phyloP scores from a whole-genome alignment of 176 grass and related monocot species.

The Musa itinerans region DNA sequence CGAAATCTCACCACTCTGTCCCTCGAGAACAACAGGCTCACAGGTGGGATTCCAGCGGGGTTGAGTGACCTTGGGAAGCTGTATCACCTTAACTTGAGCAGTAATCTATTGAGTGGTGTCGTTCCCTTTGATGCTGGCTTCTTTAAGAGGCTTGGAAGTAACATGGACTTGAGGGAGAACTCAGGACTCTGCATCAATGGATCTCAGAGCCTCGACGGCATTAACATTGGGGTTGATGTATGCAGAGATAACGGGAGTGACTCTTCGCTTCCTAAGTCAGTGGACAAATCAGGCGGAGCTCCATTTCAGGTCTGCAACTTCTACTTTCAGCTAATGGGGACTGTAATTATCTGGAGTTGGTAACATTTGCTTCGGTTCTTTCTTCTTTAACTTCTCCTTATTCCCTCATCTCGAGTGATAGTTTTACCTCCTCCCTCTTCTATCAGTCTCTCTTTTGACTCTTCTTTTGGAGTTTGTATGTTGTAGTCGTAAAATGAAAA shows the following conservation, averaged over 20 bases:
- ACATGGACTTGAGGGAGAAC: slow-evolving; percentile 86
- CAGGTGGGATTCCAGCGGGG: slow-evolving; percentile 58
- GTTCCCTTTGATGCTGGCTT: slow-evolving; percentile 76
- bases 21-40: slow-evolving; percentile 72
- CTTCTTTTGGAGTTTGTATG: no score
- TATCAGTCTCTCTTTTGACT: no score
- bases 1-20: slow-evolving; percentile 66
- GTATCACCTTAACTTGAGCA: slow-evolving; percentile 96
- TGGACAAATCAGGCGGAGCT: not conserved
- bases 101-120: slow-evolving; percentile 68
- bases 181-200: slow-evolving; percentile 64
- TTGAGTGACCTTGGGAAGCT: slow-evolving; percentile 56
- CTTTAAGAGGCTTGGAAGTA: slow-evolving; percentile 56
- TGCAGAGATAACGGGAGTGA: slow-evolving; percentile 24
- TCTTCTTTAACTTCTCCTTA: no score
- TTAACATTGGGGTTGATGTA: slow-evolving; percentile 36
- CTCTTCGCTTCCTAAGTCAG: not conserved
- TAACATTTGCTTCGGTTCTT: slow-evolving; percentile 5
- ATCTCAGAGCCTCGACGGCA: slow-evolving; percentile 25
- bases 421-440: no score
- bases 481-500: no score
- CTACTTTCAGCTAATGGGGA: slow-evolving; percentile 10
- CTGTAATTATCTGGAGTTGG: slow-evolving; percentile 18
- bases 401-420: no score
- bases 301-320: slow-evolving; percentile 2